These are phyloP conservation scores for Talaromyces thailandensis DNA, from an alignment of 495 filamentous ascomycete genomes.

Conservation along the genomic window DNA sequence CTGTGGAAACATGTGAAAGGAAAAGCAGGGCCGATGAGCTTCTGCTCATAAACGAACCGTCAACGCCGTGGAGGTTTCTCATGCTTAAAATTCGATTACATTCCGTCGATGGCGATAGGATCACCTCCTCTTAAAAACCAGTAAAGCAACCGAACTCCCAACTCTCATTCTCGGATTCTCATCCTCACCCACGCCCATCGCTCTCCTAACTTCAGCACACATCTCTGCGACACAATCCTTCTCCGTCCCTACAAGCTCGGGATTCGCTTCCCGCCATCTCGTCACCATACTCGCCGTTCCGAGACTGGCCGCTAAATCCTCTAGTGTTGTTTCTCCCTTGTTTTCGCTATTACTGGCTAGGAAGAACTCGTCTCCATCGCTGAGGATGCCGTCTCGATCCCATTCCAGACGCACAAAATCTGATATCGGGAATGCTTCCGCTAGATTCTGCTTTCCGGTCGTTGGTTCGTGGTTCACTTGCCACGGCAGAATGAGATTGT, in stretches of 20 bases:
- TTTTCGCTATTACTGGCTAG: slow-evolving; percentile 6
- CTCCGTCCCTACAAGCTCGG: slow-evolving; percentile 13
- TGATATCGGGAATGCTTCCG: slow-evolving; percentile 26
- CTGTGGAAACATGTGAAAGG: too few relatives aligned
- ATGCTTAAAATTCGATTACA: too few relatives aligned
- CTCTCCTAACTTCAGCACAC: slow-evolving; percentile 9
- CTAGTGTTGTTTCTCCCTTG: slow-evolving; percentile 9
- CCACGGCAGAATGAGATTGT: slow-evolving; percentile 41
- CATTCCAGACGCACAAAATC: slow-evolving; percentile 32
- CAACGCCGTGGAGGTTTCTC: too few relatives aligned
- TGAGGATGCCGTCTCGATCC: slow-evolving; percentile 20
- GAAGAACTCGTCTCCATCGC: slow-evolving; percentile 17
- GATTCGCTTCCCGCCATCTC: slow-evolving; percentile 38
- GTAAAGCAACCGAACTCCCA: slow-evolving; percentile 9
- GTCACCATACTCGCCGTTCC: slow-evolving; percentile 30
- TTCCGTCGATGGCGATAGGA: too few relatives aligned
- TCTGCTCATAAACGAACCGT: too few relatives aligned
- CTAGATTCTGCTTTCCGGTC: slow-evolving; percentile 4
- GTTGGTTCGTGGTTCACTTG: slow-evolving; percentile 7
- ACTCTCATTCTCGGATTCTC: slow-evolving; percentile 11
- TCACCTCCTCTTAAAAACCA: slow-evolving; percentile 17
- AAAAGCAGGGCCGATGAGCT: too few relatives aligned
- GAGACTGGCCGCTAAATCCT: slow-evolving; percentile 17
- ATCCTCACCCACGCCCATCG: slow-evolving; percentile 6
- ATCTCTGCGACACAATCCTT: slow-evolving; percentile 13